phyloP scores from a whole-genome alignment of 2,329 filamentous ascomycete genomes.

The Zarea fungicola region DNA sequence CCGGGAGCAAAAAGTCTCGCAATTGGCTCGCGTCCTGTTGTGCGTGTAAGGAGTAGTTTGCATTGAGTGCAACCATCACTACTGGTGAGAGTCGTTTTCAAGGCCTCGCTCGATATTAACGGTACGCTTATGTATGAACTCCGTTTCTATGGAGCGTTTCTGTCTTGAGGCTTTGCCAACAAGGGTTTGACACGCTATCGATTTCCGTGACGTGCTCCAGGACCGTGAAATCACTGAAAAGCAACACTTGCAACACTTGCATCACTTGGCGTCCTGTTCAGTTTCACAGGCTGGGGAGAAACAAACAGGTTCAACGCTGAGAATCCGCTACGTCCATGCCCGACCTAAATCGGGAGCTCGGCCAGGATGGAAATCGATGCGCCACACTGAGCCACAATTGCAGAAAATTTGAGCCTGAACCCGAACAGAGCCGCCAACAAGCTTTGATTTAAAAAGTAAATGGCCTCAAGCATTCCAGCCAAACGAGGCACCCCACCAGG shows the following conservation, averaged over 20 bases:
- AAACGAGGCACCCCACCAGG: background rate
- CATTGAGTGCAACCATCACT: too few relatives aligned
- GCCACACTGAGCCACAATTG: too few relatives aligned
- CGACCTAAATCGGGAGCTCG: background rate
- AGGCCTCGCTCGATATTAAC: too few relatives aligned
- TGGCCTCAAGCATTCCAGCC: background rate
- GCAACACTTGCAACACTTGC: conserved; percentile 4
- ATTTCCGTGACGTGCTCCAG: background rate
- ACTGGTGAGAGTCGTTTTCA: too few relatives aligned
- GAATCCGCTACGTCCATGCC: background rate
- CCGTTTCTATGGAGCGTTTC: background rate
- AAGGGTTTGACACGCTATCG: conserved; percentile 1
- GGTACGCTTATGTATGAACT: too few relatives aligned
- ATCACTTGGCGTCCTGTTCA: background rate
- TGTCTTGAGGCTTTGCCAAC: too few relatives aligned
- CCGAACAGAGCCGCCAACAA: background rate
- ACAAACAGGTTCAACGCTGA: background rate
- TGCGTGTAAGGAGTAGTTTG: too few relatives aligned
- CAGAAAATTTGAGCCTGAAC: too few relatives aligned
- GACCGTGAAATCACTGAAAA: conserved; percentile 3
- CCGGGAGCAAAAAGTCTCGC: too few relatives aligned
- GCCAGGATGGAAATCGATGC: too few relatives aligned
- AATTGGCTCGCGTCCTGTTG: too few relatives aligned
- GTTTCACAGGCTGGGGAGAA: conserved; percentile 6
- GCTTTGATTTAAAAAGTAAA: background rate